Percentiles rank a stretch among this genome's conserved stretches.
Conservation (phyloP, 768 basidiomycete genomes). For the Lactarius quietus region DNA sequence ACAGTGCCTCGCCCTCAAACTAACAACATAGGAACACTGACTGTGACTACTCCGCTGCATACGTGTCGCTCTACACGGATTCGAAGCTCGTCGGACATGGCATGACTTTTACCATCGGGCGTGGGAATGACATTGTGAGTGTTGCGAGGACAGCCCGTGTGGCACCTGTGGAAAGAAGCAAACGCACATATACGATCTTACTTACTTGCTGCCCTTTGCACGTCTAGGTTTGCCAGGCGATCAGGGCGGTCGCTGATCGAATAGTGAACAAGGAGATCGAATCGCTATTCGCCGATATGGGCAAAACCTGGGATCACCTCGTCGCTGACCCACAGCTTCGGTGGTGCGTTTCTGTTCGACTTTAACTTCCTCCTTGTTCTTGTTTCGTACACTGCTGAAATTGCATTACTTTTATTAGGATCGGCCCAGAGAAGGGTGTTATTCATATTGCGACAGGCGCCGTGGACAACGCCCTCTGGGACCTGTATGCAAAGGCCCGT, state of each 20-base stretch:
- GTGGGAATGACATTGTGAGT: slow-evolving; percentile 87
- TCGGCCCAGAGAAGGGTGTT: slow-evolving; percentile 94
- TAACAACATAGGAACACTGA: slow-evolving; percentile 71
- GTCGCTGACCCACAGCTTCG: slow-evolving; percentile 86
- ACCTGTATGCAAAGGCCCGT: slow-evolving; percentile 78
- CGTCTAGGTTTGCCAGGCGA: slow-evolving; percentile 76
- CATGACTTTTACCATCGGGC: slow-evolving; percentile 91
- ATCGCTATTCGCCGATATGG: slow-evolving; percentile 85
- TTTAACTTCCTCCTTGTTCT: slow-evolving; percentile 1
- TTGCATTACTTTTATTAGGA: slow-evolving; percentile 42
- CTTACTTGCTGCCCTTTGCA: neutral
- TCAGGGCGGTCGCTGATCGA: slow-evolving; percentile 74
- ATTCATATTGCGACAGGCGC: slow-evolving; percentile 88
- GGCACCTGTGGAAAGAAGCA: neutral
- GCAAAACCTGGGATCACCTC: slow-evolving; percentile 83
- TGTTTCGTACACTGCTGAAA: neutral
- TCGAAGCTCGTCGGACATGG: slow-evolving; percentile 77
- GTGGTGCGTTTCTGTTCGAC: slow-evolving; percentile 53
- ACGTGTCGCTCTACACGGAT: slow-evolving; percentile 74
- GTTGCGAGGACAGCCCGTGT: neutral
- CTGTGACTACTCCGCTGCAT: slow-evolving; percentile 95
- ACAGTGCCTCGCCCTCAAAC: neutral
- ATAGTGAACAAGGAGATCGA: slow-evolving; percentile 81
- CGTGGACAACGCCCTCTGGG: slow-evolving; percentile 93
- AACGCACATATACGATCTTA: neutral